Conservation (phyloP, 345 rosid species). For the Euphorbia tirucalli region DNA sequence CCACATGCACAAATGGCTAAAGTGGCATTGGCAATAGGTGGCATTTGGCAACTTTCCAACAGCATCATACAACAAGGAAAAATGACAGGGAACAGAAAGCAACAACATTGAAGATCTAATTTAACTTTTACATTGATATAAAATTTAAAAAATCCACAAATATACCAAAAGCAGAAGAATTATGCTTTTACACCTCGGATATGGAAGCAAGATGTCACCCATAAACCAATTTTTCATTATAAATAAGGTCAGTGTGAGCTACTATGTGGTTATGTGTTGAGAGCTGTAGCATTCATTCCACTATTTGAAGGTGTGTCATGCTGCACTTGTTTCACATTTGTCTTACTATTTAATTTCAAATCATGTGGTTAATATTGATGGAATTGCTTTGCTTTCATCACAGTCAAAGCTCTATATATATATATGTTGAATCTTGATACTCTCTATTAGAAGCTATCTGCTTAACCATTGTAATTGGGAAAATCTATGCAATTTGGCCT, state of each 20-base stretch:
- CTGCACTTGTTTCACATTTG: neutral
- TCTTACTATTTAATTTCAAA: conserved; percentile 8
- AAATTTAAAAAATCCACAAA: neutral
- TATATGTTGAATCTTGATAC: too few relatives aligned
- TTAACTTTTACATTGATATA: too few relatives aligned
- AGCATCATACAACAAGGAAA: conserved; percentile 13
- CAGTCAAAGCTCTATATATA: neutral
- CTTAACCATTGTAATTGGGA: neutral
- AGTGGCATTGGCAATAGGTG: too few relatives aligned
- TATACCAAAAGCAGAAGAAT: conserved; percentile 8
- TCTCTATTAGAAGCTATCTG: too few relatives aligned
- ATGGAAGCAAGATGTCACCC: conserved; percentile 8
- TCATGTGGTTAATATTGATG: conserved; percentile 28
- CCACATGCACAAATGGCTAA: neutral
- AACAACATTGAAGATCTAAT: conserved; percentile 5
- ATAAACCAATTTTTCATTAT: conserved; percentile 11
- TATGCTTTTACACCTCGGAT: conserved; percentile 50
- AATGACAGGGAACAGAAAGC: conserved; percentile 34
- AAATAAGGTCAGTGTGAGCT: conserved; percentile 22
- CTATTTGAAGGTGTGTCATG: conserved; percentile 15
- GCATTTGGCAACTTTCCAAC: neutral
- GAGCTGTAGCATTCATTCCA: conserved; percentile 20
- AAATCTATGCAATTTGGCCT: neutral
- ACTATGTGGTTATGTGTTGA: conserved; percentile 16
- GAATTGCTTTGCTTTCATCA: conserved; percentile 32